These are phyloP conservation scores for Uncinocarpus reesii DNA, from an alignment of 2,329 filamentous ascomycete species.

Conservation along the genomic window DNA sequence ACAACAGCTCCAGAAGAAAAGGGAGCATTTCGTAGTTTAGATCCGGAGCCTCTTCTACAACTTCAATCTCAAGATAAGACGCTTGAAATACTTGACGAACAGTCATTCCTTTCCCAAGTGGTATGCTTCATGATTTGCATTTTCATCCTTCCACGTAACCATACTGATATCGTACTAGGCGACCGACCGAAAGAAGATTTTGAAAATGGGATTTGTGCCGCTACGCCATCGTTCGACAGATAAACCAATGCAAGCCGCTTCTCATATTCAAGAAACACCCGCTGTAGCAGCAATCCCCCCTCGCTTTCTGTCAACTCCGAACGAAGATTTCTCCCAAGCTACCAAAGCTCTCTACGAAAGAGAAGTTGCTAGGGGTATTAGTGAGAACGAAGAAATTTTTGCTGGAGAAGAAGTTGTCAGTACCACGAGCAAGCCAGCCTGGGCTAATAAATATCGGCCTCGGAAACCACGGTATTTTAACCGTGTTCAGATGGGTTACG, in stretches of 20 bases:
- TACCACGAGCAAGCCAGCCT: constrained; percentile 55
- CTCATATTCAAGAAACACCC: constrained; percentile 28
- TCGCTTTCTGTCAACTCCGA: constrained; percentile 57
- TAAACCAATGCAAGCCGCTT: constrained; percentile 24
- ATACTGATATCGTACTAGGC: constrained; percentile 26
- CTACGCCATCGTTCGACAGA: constrained; percentile 38
- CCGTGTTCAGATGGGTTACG: constrained; percentile 95
- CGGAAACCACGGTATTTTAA: constrained; percentile 97
- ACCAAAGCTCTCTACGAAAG: constrained; percentile 85
- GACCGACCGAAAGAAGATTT: constrained; percentile 49
- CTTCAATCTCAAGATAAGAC: constrained; percentile 53
- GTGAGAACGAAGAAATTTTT: constrained; percentile 93
- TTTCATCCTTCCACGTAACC: not conserved
- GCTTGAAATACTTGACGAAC: constrained; percentile 49
- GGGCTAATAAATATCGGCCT: constrained; percentile 75
- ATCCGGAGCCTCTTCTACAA: constrained; percentile 58
- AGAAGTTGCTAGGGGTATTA: constrained; percentile 80
- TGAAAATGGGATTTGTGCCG: constrained; percentile 61
- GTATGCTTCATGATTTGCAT: constrained; percentile 27
- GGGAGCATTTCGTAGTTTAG: constrained; percentile 22
- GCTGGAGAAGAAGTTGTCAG: constrained; percentile 73
- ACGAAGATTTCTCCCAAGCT: constrained; percentile 74
- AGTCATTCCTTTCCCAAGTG: constrained; percentile 48
- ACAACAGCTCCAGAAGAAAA: not conserved
- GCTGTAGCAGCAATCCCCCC: constrained; percentile 47